These are phyloP conservation scores for Purpureocillium takamizusanense DNA, from an alignment of 2,329 filamentous ascomycete genomes.

Conservation along the genomic window DNA sequence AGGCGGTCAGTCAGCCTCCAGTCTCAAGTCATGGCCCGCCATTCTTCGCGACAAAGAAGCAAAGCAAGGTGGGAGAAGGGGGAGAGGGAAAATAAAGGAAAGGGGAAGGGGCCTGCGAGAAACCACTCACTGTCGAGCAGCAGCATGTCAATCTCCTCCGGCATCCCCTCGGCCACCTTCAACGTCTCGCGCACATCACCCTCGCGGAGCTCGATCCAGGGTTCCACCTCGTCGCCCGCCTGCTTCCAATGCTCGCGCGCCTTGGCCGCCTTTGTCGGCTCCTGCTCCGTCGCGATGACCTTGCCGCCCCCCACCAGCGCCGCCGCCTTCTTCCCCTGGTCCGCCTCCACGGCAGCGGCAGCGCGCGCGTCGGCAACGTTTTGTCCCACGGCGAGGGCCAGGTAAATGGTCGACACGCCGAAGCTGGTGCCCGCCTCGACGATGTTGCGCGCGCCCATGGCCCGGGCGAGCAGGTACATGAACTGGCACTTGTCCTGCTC, in stretches of 20 bases:
- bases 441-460: constrained; percentile 37
- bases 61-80: too few species aligned
- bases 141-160: constrained; percentile 43
- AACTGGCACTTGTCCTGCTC: constrained; percentile 49
- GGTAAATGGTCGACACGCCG: constrained; percentile 53
- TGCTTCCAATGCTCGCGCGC: constrained; percentile 45
- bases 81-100: too few species aligned
- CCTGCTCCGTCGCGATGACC: constrained; percentile 54
- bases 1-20: too few species aligned
- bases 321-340: too few species aligned
- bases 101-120: too few species aligned
- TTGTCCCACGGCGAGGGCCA: constrained; percentile 46
- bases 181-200: constrained; percentile 48
- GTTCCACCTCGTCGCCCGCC: constrained; percentile 37
- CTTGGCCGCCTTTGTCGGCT: constrained; percentile 38
- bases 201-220: constrained; percentile 45
- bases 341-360: too few species aligned
- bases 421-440: constrained; percentile 55
- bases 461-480: constrained; percentile 42
- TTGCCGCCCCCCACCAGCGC: too few species aligned
- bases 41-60: too few species aligned
- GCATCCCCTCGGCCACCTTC: constrained; percentile 27
- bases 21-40: too few species aligned
- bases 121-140: constrained; percentile 49
- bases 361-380: constrained; percentile 22